Evolutionary conservation across 345 rosid species (phyloP), one percentile per base, ranked within the genome.

Genomic region (Citrus glauca): DNA sequence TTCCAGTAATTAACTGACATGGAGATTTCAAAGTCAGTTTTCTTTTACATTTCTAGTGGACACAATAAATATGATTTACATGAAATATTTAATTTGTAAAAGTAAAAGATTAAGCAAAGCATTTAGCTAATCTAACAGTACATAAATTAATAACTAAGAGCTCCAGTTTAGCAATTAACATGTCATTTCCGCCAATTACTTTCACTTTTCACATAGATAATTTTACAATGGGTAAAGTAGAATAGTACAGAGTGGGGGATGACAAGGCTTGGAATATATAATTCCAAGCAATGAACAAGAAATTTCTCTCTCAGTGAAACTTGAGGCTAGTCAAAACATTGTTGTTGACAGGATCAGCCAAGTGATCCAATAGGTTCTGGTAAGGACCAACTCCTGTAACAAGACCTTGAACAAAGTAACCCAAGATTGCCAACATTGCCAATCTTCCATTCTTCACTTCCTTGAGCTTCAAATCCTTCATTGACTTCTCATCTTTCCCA

Each of bases 331-430:
- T 96, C 86, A 96, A 83, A 82, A 96, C 2, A 38, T 95, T 96
- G 97, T 96, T 96, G 93, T 96, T 89, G 81, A 91, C 87, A 3
- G 98, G 98, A 82, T 96, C 99, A 25, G 98, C 88, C 91, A 96
- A 84, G 79, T 93, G 99, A 78, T 96, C 97, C 78, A 93, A 84
- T 32, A 93, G 97, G 95, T 93, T 96, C 78, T 93, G 99, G 91
- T 77, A 96, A 16, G 98, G 99, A 25, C 99, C 98, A 6, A 87
- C 97, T 0, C 99, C 97, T 0, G 98, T 96, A 35, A 96, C 99
- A 5, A 89, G 88, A 37, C 71, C 97, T 69, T 93, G 99, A 9
- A 92, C 62, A 70, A 93, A 93, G 86, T 82, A 93, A 24, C 98
- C 98, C 72, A 96, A 53, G 68, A 96, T 80, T 1, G 99, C 98